Conservation (phyloP, 176 grass and related monocot genomes). For the Ampelocalamus luodianensis region DNA sequence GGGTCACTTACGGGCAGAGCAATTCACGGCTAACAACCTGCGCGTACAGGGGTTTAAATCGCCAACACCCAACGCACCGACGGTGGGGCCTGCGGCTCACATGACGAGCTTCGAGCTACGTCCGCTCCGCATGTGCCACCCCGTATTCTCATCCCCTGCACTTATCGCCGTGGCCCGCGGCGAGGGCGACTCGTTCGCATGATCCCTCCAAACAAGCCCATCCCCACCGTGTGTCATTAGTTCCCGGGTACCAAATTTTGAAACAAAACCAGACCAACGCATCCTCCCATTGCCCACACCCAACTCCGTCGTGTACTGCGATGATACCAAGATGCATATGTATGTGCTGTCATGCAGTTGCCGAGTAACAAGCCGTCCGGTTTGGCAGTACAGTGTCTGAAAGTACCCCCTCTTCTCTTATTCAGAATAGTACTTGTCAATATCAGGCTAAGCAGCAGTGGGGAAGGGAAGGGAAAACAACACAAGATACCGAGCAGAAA, state of each 20-base stretch:
- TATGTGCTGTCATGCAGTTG: background rate
- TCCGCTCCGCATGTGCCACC: background rate
- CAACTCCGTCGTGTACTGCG: background rate
- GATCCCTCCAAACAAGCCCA: background rate
- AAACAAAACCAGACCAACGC: background rate
- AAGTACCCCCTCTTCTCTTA: background rate
- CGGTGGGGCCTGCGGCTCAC: slow-evolving; percentile 20
- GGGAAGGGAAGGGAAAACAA: background rate
- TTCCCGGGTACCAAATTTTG: background rate
- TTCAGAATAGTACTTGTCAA: background rate
- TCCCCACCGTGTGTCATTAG: background rate
- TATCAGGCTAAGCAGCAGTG: background rate
- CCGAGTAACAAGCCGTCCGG: background rate
- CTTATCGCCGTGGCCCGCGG: background rate
- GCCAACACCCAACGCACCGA: background rate
- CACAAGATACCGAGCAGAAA: background rate
- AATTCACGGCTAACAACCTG: slow-evolving; percentile 28
- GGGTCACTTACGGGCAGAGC: background rate
- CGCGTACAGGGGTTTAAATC: background rate
- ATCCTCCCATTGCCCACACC: background rate
- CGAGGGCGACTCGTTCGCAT: background rate
- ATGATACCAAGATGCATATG: background rate
- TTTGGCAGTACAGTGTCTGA: slow-evolving; percentile 2
- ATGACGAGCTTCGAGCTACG: background rate
- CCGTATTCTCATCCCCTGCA: background rate